Conservation (phyloP, 225 moss, liverwort and hornwort genomes). For the Pleurozium schreberi region DNA sequence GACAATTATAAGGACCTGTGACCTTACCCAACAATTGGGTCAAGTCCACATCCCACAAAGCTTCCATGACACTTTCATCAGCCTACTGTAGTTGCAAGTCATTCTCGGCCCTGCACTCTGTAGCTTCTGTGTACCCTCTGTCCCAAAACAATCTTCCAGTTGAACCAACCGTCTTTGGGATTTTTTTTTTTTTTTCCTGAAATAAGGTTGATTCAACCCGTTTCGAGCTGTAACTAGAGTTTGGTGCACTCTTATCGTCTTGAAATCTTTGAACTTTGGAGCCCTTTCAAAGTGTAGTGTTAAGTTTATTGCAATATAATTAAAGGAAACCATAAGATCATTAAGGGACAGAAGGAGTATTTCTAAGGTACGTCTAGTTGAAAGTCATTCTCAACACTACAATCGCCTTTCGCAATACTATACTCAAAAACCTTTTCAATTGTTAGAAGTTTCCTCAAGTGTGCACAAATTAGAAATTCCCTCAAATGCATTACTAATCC, state of each 20-base stretch:
- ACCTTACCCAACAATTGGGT: background rate
- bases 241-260: background rate
- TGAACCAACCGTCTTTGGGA: background rate
- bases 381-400: background rate
- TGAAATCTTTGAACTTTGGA: background rate
- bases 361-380: fast-evolving
- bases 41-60: background rate
- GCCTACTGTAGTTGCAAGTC: background rate
- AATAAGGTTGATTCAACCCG: background rate
- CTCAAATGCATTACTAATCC: fast-evolving
- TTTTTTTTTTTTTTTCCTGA: background rate
- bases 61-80: background rate
- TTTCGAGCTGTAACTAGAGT: background rate
- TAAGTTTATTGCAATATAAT: background rate
- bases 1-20: background rate
- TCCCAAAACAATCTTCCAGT: background rate
- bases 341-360: background rate
- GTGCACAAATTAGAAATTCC: background rate
- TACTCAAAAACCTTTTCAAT: background rate
- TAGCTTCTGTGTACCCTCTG: background rate
- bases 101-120: background rate
- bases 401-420: background rate
- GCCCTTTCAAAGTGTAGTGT: background rate
- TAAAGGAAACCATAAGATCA: fast-evolving
- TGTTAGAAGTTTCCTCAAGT: background rate